Evolutionary conservation across 768 basidiomycete species (phyloP).

Genomic region (Boletus pseudo-olivaceus): DNA sequence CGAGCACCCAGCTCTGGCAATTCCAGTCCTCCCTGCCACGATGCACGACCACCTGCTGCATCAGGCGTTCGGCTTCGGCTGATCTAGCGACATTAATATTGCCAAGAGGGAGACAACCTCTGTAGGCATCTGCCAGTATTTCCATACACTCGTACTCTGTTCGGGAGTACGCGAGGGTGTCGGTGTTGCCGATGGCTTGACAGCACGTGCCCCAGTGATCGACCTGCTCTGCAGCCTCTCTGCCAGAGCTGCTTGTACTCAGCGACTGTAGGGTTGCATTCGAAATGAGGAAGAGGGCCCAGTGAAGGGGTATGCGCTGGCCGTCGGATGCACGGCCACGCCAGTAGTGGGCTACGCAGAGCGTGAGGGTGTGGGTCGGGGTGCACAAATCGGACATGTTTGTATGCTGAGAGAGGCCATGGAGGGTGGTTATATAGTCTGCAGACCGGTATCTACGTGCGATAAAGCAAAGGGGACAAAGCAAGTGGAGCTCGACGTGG

Average conservation of each 20-base stretch:
- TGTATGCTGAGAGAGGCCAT: neutral
- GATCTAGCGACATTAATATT: constrained; percentile 15
- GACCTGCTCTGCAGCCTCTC: constrained; percentile 19
- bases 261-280: constrained; percentile 24
- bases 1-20: constrained; percentile 30
- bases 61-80: constrained; percentile 15
- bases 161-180: constrained; percentile 26
- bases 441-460: neutral
- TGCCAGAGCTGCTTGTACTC: constrained; percentile 18
- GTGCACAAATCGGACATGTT: constrained; percentile 16
- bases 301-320: constrained; percentile 26
- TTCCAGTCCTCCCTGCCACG: constrained; percentile 32
- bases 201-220: constrained; percentile 33
- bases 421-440: constrained; percentile 6
- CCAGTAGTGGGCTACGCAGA: constrained; percentile 32
- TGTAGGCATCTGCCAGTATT: constrained; percentile 28
- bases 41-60: constrained; percentile 23
- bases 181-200: constrained; percentile 29
- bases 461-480: constrained; percentile 16
- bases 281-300: constrained; percentile 28
- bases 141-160: constrained; percentile 30
- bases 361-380: constrained; percentile 16
- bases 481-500: constrained; percentile 2
- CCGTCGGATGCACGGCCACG: constrained; percentile 22
- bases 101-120: constrained; percentile 28